Evolutionary conservation across 164 flowering plant species (phyloP), one percentile per base, ranked within the genome.

Genomic region (Litsea cubeba): DNA sequence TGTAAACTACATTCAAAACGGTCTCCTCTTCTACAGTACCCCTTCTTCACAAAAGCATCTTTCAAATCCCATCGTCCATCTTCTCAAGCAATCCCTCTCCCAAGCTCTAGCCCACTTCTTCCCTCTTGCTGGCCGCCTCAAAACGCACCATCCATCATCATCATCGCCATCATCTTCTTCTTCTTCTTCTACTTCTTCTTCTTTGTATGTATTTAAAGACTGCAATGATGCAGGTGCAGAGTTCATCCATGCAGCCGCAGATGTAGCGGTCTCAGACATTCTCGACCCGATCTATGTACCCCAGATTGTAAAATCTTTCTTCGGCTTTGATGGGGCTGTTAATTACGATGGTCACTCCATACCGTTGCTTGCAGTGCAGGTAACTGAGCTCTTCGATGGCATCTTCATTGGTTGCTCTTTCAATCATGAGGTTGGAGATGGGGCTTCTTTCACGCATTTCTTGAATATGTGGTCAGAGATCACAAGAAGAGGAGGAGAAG

Each of bases 361-460:
- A 62, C 76, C 89, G 0, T 30, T 90, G 71, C 71, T 86, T 0
- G 35, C 86, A 1, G 74, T 87, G 68, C 88, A 87, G 68, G 83
- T 87, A 2, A 89, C 91, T 0, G 84, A 88, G 68, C 72, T 88
- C 1, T 18, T 75, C 0, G 91, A 89, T 62, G 91, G 88, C 12
- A 22, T 88, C 22, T 88, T 89, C 78, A 74, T 89, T 0, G 91
- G 87, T 3, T 82, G 83, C 67, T 83, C 89, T 24, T 69, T 87
- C 68, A 87, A n/a, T n/a, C n/a, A n/a, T n/a, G n/a, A n/a, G n/a
- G n/a, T n/a, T n/a, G n/a, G n/a, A n/a, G n/a, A n/a, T n/a, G n/a
- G n/a, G n/a, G n/a, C n/a, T n/a, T n/a, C n/a, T n/a, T n/a, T n/a
- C n/a, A n/a, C n/a, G n/a, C n/a, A n/a, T n/a, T n/a, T n/a, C n/a